Conservation (phyloP, 805 yeast species). For the Ogataea philodendri region DNA sequence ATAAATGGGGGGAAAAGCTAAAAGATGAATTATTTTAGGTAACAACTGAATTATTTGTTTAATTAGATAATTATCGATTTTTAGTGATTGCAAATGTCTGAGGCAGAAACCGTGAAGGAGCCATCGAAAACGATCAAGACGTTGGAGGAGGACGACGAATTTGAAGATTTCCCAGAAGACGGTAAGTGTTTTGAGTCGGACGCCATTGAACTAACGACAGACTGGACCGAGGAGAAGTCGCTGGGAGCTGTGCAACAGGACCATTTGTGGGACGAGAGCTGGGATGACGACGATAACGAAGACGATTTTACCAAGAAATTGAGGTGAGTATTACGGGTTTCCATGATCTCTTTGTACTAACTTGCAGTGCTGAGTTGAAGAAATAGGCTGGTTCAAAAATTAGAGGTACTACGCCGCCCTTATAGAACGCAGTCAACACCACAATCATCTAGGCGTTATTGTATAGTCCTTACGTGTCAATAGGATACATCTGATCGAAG, state of each 20-base stretch:
- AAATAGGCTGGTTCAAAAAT: constrained; percentile 1
- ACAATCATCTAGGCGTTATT: too few relatives aligned
- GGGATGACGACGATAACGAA: constrained; percentile 95
- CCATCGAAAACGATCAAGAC: constrained; percentile 50
- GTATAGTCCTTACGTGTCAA: too few relatives aligned
- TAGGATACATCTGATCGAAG: too few relatives aligned
- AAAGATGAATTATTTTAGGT: constrained; percentile 4
- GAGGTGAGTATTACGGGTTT: constrained; percentile 42
- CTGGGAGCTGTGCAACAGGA: constrained; percentile 51
- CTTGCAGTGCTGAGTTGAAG: constrained; percentile 11
- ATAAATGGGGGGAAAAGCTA: constrained; percentile 12
- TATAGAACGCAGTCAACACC: too few relatives aligned
- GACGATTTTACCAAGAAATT: constrained; percentile 81
- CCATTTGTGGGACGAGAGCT: constrained; percentile 91
- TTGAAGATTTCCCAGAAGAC: constrained; percentile 94
- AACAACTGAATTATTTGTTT: constrained; percentile 2
- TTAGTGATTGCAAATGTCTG: too few relatives aligned
- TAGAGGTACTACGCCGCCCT: too few relatives aligned
- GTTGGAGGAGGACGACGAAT: constrained; percentile 93
- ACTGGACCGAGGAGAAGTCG: constrained; percentile 67
- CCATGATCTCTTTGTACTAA: not conserved
- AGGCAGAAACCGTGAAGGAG: constrained; percentile 18
- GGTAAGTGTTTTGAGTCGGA: constrained; percentile 34
- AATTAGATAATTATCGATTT: too few relatives aligned
- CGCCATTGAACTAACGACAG: constrained; percentile 27